Base-by-base conservation (phyloP, 371 early-diverging fungal species). In the Mucor plumbeus region DNA sequence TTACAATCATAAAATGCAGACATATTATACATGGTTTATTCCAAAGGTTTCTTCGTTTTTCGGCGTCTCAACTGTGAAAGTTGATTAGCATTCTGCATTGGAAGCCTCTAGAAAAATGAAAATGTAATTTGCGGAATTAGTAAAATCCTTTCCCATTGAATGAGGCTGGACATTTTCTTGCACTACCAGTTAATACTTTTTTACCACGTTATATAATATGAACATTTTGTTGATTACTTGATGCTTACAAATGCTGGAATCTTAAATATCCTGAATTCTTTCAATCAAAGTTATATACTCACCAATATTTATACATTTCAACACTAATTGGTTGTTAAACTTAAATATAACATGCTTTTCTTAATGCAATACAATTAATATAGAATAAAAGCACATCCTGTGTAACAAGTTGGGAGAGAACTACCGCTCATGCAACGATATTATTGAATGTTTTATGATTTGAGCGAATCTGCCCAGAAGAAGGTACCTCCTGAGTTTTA, bases 41-140 rank as follows among this genome's bases (percentile, higher is more conserved):
- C 26, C 26, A 1, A 26, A 26, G 1, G 26, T 26, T 26, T 1
- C 26, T 26, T 26, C 26, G 3, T 38, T 38, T 38, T 4, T 38
- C 11, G 11, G 38, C 11, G 38, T 5, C 5, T 53, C 26, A 53
- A 14, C 53, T 31, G 1, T 0, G 13, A 53, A 13, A 31, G 10
- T 31, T 5, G 10, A 19, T 31, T 5, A 13, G 31, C 8, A 31
- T 53, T 13, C 53, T 50, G 31, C 31, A 31, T 31, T 53, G 53
- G 53, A 53, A 53, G 53, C 31, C 53, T 53, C 53, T 53, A 13
- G 53, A 53, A 53, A 50, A 53, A 10, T 26, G 53, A 31, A 3
- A 26, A 26, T 53, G 53, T 26, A 53, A 53, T 13, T 14, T 11
- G 19, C 53, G 50, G 50, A 31, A 50, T 50, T 9, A 9, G 9